These are phyloP conservation scores for Apiotrichum laibachii DNA, from an alignment of 1,284 basidiomycete genomes.

Conservation along the genomic window DNA sequence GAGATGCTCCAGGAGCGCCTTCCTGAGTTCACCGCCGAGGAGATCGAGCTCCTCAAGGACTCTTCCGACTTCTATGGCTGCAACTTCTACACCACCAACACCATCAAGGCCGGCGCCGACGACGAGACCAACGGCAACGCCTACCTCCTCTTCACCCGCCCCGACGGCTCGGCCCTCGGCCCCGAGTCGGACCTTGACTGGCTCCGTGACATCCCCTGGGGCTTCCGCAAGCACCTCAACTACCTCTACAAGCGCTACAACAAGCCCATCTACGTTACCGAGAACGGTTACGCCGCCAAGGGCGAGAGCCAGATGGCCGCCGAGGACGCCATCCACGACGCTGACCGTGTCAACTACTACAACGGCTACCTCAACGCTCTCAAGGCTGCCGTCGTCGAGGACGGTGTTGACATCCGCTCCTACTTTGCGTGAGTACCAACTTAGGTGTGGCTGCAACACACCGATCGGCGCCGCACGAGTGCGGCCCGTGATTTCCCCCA, in stretches of 20 bases:
- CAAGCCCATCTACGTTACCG: conserved; percentile 66
- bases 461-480: too few relatives aligned
- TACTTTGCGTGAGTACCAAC: conserved; percentile 64
- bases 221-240: conserved; percentile 58
- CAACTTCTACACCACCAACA: conserved; percentile 66
- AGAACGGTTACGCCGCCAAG: conserved; percentile 71
- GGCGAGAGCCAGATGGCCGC: conserved; percentile 60
- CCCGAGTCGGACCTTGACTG: conserved; percentile 56
- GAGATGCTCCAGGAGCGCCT: conserved; percentile 64
- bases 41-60: conserved; percentile 61
- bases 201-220: conserved; percentile 46
- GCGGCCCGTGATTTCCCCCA: too few relatives aligned
- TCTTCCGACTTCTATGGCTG: conserved; percentile 33
- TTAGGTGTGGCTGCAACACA: too few relatives aligned
- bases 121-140: conserved; percentile 64
- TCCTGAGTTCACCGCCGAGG: conserved; percentile 63
- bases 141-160: conserved; percentile 27
- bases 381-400: conserved; percentile 60
- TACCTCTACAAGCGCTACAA: conserved; percentile 67
- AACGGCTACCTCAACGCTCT: conserved; percentile 62
- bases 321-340: conserved; percentile 59
- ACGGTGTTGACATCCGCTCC: conserved; percentile 64
- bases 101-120: conserved; percentile 54
- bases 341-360: conserved; percentile 67
- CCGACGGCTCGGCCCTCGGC: conserved; percentile 64